Conservation (phyloP, 768 basidiomycete species). For the Paxillus involutus region DNA sequence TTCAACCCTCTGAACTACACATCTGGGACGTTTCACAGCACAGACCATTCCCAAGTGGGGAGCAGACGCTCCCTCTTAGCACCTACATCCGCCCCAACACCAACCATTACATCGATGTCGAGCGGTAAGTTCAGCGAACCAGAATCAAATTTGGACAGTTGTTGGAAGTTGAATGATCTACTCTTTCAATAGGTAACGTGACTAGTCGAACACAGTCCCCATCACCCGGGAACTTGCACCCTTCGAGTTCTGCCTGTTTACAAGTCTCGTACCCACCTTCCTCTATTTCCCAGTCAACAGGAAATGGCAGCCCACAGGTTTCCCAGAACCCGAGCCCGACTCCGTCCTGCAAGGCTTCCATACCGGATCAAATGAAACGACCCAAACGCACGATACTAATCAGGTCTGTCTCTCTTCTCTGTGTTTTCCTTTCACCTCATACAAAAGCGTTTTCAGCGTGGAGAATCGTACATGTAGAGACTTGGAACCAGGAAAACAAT, state of each 20-base stretch:
- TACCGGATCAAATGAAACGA: neutral
- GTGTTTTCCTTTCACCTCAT: neutral
- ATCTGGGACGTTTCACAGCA: neutral
- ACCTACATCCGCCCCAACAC: neutral
- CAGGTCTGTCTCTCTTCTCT: neutral
- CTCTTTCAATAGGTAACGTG: neutral
- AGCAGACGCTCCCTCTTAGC: neutral
- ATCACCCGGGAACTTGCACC: neutral
- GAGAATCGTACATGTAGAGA: neutral
- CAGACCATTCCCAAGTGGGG: neutral
- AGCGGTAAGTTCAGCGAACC: neutral
- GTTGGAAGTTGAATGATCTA: neutral
- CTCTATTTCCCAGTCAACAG: neutral
- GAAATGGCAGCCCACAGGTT: neutral
- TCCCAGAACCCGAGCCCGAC: neutral
- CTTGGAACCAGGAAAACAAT: neutral
- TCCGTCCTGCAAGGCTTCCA: neutral
- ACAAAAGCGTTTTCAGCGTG: neutral
- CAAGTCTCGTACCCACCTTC: neutral
- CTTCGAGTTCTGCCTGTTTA: neutral
- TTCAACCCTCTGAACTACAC: neutral
- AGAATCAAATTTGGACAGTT: neutral
- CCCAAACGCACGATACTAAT: neutral
- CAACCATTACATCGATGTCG: neutral
- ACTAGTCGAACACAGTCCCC: neutral